Evolutionary conservation across 2,329 filamentous ascomycete species (phyloP), one percentile per base, ranked within the genome.

Genomic region (Catunica adiposa): DNA sequence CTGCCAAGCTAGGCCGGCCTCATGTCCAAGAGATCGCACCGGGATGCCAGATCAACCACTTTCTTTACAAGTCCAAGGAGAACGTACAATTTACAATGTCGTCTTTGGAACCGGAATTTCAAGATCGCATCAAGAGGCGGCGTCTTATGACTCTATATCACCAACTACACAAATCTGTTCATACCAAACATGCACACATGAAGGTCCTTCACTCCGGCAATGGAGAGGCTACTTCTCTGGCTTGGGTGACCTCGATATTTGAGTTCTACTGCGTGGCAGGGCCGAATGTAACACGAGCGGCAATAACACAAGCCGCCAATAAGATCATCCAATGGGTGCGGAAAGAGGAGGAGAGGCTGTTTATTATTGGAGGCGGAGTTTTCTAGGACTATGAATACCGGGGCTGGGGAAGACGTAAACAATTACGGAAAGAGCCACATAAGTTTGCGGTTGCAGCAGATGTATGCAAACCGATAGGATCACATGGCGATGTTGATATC

Each of bases 41-140:
- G 0, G 86, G 84, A 23, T 86, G 83, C 15, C 82, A 84, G 31
- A 72, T 97, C 54, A 83, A 84, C 62, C 92, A 98, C 71, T 98
- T 97, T 65, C 70, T 98, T 17, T 98, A 95, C 75, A 98, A 97
- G 69, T 95, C 87, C 15, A 80, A 87, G 58, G 82, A 84, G 20
- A 95, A 98, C 63, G 92, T 98, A 26, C 94, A 98, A 66, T 98
- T 96, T 68, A 84, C 81, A 62, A 95, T 94, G 87, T 85, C 89
- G 1, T 82, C 86, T 0, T 84, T 88, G 59, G 74, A 80, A 8
- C 83, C 86, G 0, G 72, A 82, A 56, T 92, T 92, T 63, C 62
- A 61, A 38, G 63, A 64, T 20, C 66, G 78, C 3, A 70, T 86
- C 50, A 74, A 80, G 44, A 76, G 79, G 53, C 75, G 88, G 65